These are phyloP conservation scores for Hsuehochloa calcarea DNA, from an alignment of 176 grass and related monocot species.

Conservation along the genomic window DNA sequence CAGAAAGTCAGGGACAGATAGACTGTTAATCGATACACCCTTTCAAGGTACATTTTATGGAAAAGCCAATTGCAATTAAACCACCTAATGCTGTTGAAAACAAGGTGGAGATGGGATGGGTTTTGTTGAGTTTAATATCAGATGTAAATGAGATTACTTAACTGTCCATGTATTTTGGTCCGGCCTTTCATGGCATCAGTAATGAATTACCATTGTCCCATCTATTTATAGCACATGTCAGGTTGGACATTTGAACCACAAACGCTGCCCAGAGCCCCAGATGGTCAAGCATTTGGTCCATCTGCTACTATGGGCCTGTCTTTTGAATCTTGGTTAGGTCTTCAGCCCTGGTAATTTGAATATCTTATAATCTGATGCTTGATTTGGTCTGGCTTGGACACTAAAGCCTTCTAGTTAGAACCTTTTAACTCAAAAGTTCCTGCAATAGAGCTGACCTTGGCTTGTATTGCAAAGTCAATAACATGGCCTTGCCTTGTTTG, in stretches of 20 bases:
- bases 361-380: not conserved
- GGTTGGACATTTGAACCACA: not conserved
- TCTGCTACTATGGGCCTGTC: not conserved
- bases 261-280: not conserved
- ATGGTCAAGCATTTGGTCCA: not conserved
- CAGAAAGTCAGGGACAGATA: not conserved
- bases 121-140: not conserved
- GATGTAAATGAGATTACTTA: not conserved
- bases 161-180: not conserved
- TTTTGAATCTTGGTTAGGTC: not conserved
- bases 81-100: not conserved
- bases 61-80: not conserved
- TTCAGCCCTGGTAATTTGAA: not conserved
- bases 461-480: too few relatives aligned
- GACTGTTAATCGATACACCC: not conserved
- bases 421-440: not conserved
- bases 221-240: not conserved
- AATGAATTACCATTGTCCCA: not conserved
- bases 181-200: not conserved
- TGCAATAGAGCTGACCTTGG: not conserved
- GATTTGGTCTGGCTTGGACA: slow-evolving; percentile 12
- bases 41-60: not conserved
- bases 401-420: not conserved
- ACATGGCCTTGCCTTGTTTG: not conserved
- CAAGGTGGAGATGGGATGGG: not conserved